Base-by-base conservation (phyloP, 2,329 filamentous ascomycete genomes). In the Aaosphaeria arxii region DNA sequence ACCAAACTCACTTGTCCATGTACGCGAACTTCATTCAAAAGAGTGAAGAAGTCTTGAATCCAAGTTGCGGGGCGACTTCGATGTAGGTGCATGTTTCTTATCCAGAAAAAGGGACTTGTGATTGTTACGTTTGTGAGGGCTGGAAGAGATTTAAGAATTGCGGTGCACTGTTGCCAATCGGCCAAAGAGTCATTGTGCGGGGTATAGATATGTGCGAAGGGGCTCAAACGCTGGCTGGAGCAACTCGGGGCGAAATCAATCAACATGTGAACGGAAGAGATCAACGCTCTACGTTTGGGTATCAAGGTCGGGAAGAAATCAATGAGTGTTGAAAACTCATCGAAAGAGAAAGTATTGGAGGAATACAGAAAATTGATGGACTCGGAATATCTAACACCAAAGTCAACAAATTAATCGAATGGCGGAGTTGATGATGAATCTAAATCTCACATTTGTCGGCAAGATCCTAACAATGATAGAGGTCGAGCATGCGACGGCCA, bases 321-420 rank as follows among this genome's bases (percentile, higher is more conserved):
- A 11, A 9, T 9, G 30, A 51, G 11, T n/a, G 40, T 24, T 24
- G 29, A 29, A 7, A 41, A 28, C n/a, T 46, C 43, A 29, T 53
- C 48, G 43, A 53, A 51, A 9, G 48, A 45, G 33, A 51, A 51
- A 4, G 43, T 51, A 38, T 53, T 51, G 6, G 31, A 13, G 13
- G 43, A 41, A 35, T 53, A 53, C 3, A 53, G 44, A 13, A 32
- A 40, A 29, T 53, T 40, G 11, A 47, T 51, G 7, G 38, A 29
- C 33, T 51, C 48, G 6, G 45, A 53, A 38, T 51, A 53, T 13
- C 51, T 53, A 30, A 39, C 13, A 13, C 33, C 9, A 13, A 11
- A 36, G 33, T 36, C 6, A 32, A 6, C 9, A 7, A 24, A 24
- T 24, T 24, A 24, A 24, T 24, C 17, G 17, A 24, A 24, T 28